A percentile compares a stretch with the other conserved stretches of the same genome.
Conservation (phyloP, 1,284 basidiomycete species). For the Trichosporon sp. region DNA sequence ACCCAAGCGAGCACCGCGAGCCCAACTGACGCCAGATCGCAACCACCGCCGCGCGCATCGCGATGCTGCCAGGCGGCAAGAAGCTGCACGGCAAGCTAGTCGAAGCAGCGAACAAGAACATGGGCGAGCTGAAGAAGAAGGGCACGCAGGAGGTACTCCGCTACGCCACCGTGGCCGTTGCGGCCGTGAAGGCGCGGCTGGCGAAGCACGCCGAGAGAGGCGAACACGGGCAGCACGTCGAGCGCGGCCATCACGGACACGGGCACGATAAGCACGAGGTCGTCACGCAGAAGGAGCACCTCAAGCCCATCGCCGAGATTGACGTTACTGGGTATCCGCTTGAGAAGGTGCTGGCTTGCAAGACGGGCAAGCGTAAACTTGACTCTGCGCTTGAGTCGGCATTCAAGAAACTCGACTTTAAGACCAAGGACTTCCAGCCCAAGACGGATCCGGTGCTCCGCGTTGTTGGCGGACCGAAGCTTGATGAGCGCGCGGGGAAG, state of each 20-base stretch:
- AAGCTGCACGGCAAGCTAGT: constrained; percentile 8
- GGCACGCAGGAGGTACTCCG: constrained; percentile 4
- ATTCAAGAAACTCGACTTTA: constrained; percentile 7
- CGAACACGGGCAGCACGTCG: neutral
- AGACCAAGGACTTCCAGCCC: constrained; percentile 7
- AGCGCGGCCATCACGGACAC: neutral
- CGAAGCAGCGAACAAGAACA: constrained; percentile 2
- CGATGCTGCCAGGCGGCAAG: constrained; percentile 3
- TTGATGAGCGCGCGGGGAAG: neutral
- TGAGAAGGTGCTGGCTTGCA: constrained; percentile 4
- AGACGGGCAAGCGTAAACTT: constrained; percentile 7
- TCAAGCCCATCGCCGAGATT: neutral
- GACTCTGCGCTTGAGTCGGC: neutral
- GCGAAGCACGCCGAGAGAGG: neutral
- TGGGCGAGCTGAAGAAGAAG: neutral
- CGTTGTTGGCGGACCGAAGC: neutral
- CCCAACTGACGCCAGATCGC: neutral
- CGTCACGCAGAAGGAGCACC: neutral
- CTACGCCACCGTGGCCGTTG: neutral
- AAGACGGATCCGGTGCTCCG: constrained; percentile 6
- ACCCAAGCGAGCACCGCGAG: too few relatives aligned
- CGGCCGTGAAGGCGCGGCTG: neutral
- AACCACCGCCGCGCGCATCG: neutral
- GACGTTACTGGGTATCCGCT: constrained; percentile 6
- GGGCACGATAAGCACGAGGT: neutral